These are phyloP conservation scores for Sanghuangporus sanghuang DNA, from an alignment of 1,284 basidiomycete genomes.

Conservation along the genomic window DNA sequence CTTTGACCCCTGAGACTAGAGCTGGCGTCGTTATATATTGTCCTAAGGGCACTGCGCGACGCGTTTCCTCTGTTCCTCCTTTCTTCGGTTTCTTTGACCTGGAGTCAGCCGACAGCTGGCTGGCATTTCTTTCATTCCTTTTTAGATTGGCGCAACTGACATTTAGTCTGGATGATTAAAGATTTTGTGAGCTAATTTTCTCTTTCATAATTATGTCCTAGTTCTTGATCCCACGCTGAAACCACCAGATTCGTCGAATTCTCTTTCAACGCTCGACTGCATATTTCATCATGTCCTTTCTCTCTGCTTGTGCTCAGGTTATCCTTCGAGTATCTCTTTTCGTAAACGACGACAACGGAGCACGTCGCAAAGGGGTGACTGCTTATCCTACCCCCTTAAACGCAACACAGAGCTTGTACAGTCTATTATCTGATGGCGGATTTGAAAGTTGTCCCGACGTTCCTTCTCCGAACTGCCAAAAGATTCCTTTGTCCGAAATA, in stretches of 20 bases:
- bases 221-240: neutral
- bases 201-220: neutral
- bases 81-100: neutral
- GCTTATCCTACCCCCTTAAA: neutral
- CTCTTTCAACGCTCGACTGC: conserved; percentile 3
- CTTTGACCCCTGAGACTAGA: neutral
- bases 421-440: neutral
- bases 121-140: neutral
- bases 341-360: conserved; percentile 1
- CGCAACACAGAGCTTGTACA: neutral
- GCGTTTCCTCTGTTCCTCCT: neutral
- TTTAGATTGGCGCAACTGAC: neutral
- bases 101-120: neutral
- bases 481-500: neutral
- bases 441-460: conserved; percentile 4
- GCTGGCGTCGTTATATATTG: neutral
- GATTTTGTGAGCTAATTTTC: conserved; percentile 11
- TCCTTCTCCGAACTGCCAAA: neutral
- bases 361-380: neutral
- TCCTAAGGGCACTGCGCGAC: neutral
- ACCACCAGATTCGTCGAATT: conserved; percentile 4
- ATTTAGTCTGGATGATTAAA: conserved; percentile 6
- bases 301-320: conserved; percentile 6
- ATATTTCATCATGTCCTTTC: conserved; percentile 11
- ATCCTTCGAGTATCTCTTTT: conserved; percentile 9